Base-by-base conservation (phyloP, 1,139 yeast species). In the Pichia sp. region DNA sequence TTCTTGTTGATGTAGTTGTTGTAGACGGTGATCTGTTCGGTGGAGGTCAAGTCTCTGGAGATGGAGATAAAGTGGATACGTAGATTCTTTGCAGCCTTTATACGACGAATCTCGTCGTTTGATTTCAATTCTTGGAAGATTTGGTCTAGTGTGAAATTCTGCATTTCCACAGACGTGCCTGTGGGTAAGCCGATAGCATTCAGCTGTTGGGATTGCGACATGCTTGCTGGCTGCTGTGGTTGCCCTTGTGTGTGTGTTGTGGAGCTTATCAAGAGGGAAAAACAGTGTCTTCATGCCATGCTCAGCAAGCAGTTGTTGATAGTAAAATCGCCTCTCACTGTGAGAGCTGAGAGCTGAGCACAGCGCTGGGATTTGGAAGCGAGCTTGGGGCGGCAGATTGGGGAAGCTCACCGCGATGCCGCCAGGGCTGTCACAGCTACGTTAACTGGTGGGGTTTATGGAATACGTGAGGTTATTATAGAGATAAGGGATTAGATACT, bases 1-100 rank as follows among this genome's bases (percentile, higher is more conserved):
- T 86, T 81, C 62, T 89, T 87, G 69, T 91, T 90, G 54, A 93
- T 84, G 53, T 85, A 94, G 62, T 86, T 89, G 65, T 86, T 88
- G 65, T 86, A 86, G 38, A 90, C 69, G 50, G 86, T 80, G 60
- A 87, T 81, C 58, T 85, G 93, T 61, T 89, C 96, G 0, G 85
- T 76, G 0, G 93, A 79, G 18, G 75, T 71, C 48, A 77, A 64
- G 56, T 89, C 96, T 47, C 95, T 72, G 3, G 93, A 85, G 18
- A 85, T 75, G 0, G 87, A 76, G 19, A 82, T 79, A 49, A 89
- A 70, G 58, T 86, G 84, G 40, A 73, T 77, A 48, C 85, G 73
- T 49, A 90, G 69, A 56, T 86, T 93, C 33, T 70, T 68, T 1
- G 95, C 93, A 22, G 81, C 81, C 41, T 78, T 70, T 24, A 65